Base-by-base conservation (phyloP, 257 asterid species). In the Paulownia fortunei region DNA sequence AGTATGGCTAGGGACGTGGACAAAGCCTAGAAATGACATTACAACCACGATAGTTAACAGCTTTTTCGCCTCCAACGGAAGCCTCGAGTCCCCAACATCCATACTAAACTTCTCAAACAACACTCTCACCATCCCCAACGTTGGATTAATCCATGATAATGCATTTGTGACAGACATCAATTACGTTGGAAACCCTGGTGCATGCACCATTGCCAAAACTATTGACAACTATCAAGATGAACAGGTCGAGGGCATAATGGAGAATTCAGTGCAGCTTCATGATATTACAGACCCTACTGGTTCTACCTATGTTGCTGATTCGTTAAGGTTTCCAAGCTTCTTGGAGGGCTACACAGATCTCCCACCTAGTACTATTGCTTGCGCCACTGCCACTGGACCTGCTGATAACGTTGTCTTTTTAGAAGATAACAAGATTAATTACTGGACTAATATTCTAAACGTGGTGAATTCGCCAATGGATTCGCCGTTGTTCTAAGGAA, bases 1-100 rank as follows among this genome's bases (percentile, higher is more conserved):
- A 70, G 90, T 83, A 19, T 88, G 89, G 88, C 91, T 73, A 59
- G 89, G 80, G 2, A 79, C 86, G 16, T 82, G 84, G 86, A 34
- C 68, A 2, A 76, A 54, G 55, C 78, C 73, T 1, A 16, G 71
- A 47, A 78, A 85, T 12, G 87, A 72, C 34, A 11, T 21, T 3
- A 30, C n/a, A n/a, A n/a, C n/a, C n/a, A n/a, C n/a, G n/a, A n/a
- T n/a, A n/a, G n/a, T n/a, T n/a, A n/a, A n/a, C n/a, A 4, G 55
- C 0, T 55, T 69, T 30, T 73, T 77, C 58, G 54, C 69, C 71
- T 11, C 82, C 54, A 47, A 37, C 19, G 59, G 26, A 9, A 65
- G 4, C 75, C 84, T 69, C 18, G 83, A 80, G 70, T 82, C 89
- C 5, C 81, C 82, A 0, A 77, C 82, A 0, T 85, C 86, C 0